These are phyloP conservation scores for Madurella fahalii DNA, from an alignment of 2,329 filamentous ascomycete genomes.

Conservation along the genomic window DNA sequence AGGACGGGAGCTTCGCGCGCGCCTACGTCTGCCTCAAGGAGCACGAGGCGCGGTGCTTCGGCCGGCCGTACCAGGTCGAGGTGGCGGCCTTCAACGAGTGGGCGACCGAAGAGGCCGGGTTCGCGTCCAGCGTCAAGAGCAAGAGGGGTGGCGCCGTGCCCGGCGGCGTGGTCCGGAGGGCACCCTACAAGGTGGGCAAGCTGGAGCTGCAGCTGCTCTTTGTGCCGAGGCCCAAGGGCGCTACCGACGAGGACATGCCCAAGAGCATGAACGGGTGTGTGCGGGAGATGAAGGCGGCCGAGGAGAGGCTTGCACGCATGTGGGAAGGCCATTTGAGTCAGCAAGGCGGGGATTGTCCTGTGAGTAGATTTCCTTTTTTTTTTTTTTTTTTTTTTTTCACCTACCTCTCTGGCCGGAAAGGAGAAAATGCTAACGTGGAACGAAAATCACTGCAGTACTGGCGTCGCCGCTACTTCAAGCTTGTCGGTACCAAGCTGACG, in stretches of 20 bases:
- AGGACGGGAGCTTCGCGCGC: conserved; percentile 90
- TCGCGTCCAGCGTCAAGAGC: conserved; percentile 86
- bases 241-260: conserved; percentile 92
- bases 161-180: conserved; percentile 62
- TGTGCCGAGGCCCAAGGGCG: conserved; percentile 84
- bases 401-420: conserved; percentile 29
- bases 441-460: conserved; percentile 63
- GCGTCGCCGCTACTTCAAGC: conserved; percentile 96
- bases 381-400: conserved; percentile 36
- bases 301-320: conserved; percentile 70
- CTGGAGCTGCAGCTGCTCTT: conserved; percentile 91
- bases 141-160: conserved; percentile 67
- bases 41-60: conserved; percentile 83
- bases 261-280: conserved; percentile 99
- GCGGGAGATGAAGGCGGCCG: conserved; percentile 85
- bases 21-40: conserved; percentile 93
- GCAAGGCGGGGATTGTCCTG: conserved; percentile 94
- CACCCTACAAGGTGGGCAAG: conserved; percentile 96
- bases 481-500: conserved; percentile 84
- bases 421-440: conserved; percentile 26
- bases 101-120: conserved; percentile 79
- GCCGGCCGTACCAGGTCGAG: conserved; percentile 81
- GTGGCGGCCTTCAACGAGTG: conserved; percentile 98
- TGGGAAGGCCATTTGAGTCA: conserved; percentile 92
- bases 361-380: conserved; percentile 47